These are phyloP conservation scores for Torulaspora indica DNA, from an alignment of 805 yeast genomes.

Conservation along the genomic window DNA sequence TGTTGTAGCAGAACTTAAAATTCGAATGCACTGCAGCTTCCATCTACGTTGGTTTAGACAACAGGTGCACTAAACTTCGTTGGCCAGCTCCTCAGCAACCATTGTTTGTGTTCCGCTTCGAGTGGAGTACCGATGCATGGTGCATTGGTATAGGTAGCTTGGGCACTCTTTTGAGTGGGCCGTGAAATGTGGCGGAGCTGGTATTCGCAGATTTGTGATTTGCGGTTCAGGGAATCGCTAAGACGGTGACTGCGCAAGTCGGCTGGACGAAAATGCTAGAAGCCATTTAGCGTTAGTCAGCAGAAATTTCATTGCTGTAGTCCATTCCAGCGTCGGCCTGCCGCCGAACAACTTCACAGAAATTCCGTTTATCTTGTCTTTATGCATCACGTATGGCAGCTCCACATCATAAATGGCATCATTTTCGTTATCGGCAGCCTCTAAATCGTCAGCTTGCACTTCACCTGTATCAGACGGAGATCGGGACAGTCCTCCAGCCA, in stretches of 20 bases:
- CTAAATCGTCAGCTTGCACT: constrained; percentile 36
- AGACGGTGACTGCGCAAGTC: constrained; percentile 7
- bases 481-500: constrained; percentile 26
- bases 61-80: too few relatives aligned
- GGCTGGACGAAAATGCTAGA: constrained; percentile 63
- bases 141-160: too few relatives aligned
- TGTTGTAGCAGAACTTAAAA: too few relatives aligned
- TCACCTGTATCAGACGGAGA: constrained; percentile 31
- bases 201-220: neutral
- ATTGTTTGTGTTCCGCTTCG: too few relatives aligned
- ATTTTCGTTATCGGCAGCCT: constrained; percentile 3
- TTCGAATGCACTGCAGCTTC: too few relatives aligned
- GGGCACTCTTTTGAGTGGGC: too few relatives aligned
- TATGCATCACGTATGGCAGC: constrained; percentile 67
- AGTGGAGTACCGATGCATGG: too few relatives aligned
- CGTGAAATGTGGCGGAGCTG: too few relatives aligned
- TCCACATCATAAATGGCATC: constrained; percentile 33
- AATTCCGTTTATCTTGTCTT: constrained; percentile 71
- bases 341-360: constrained; percentile 65
- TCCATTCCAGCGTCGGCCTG: constrained; percentile 74
- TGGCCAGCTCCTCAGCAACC: too few relatives aligned
- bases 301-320: constrained; percentile 77
- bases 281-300: constrained; percentile 82
- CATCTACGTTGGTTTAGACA: too few relatives aligned
- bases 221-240: neutral